Base-by-base conservation (phyloP, 768 basidiomycete genomes). In the Hirschioporus abietinus region DNA sequence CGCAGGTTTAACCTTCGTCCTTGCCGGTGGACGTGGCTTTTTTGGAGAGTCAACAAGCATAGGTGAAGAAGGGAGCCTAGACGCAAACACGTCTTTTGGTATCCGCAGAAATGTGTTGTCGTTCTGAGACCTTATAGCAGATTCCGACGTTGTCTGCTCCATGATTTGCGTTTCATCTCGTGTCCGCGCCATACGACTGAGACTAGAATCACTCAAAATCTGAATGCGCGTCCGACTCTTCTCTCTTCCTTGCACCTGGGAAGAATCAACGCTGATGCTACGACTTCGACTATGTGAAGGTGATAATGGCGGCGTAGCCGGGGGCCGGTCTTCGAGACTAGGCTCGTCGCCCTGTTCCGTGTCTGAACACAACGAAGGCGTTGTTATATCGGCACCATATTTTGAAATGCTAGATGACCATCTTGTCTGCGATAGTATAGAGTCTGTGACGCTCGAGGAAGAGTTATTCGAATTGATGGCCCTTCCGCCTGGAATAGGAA, bases 351-450 rank as follows among this genome's bases (percentile, higher is more conserved):
- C 78, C 63, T 77, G 76, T 52, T 88, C 89, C 66, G 89, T 88
- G 72, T 92, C 91, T 2, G 91, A 92, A 71, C 85, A 89, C 18
- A 92, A 78, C 0, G 90, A 91, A 0, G 91, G 91, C 0, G 91
- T 92, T 0, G 81, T 78, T 23, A 80, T 66, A 52, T 81, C 81
- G 1, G 79, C 78, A 63, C 78, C 81, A 17, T 76, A 77, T 24
- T 71, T 70, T 7, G 83, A 73, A 1, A 71, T 65, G 12, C 80
- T 66, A 70, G 80, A 65, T 12, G 42, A 6, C 42, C 42, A 52
- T 20, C 12, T 52, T 20, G 42, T 5, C 3, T 52, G 42, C 12
- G 42, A 52, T 15, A 12, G 15, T 52, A 15, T 52, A 12, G 42
- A 52, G 12, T 52, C 42, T 52, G 42, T 52, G 20, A 52, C 42